Conservation (phyloP, 2,329 filamentous ascomycete species). For the Xylaria arbuscula region DNA sequence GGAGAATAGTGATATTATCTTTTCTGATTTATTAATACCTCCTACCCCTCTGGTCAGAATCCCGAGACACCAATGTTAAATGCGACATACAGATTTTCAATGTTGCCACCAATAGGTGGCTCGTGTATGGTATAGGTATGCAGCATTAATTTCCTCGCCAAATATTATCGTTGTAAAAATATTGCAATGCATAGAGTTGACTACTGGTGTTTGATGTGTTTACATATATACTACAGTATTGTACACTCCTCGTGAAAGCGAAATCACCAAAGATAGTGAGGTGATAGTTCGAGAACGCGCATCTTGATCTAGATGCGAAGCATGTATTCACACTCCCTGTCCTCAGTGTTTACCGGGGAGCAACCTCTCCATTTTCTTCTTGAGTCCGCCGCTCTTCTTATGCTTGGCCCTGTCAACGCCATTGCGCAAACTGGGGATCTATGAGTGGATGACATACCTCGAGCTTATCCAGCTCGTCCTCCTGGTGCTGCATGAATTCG, state of each 20-base stretch:
- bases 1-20: too few species aligned
- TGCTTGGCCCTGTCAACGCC: conserved; percentile 15
- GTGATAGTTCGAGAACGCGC: background rate
- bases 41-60: background rate
- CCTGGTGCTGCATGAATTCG: conserved; percentile 47
- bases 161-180: too few species aligned
- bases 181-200: background rate
- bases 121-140: too few species aligned
- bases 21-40: too few species aligned
- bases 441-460: conserved; percentile 36
- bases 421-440: background rate
- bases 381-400: conserved; percentile 41
- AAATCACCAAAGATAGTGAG: background rate
- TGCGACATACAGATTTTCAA: background rate
- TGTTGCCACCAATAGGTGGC: background rate
- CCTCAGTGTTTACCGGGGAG: conserved; percentile 46
- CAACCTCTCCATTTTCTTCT: conserved; percentile 44
- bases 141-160: too few species aligned
- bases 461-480: conserved; percentile 41
- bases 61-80: too few species aligned
- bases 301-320: background rate
- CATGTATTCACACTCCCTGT: background rate
- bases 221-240: conserved; percentile 10
- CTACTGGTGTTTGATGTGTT: background rate
- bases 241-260: background rate